phyloP scores from a whole-genome alignment of 2,329 filamentous ascomycete genomes.

The Pseudogymnoascus destructans region DNA sequence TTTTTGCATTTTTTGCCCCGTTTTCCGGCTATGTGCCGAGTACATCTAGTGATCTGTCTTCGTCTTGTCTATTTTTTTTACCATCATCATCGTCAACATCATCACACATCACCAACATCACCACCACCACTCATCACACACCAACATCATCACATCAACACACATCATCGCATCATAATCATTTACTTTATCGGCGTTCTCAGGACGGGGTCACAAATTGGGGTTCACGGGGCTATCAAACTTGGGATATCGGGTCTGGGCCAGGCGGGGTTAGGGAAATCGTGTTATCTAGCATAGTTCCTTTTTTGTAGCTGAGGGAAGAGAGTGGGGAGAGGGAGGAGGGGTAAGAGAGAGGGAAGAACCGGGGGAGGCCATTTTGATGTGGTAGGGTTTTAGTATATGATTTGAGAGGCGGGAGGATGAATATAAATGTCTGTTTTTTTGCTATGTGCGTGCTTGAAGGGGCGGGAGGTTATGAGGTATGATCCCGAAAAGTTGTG shows the following conservation, averaged over 20 bases:
- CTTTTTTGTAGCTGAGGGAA: background rate
- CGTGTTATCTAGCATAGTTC: background rate
- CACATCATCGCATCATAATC: background rate
- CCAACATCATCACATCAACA: background rate
- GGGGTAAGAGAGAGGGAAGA: background rate
- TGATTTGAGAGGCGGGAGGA: background rate
- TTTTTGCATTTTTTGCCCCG: background rate
- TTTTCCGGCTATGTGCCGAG: background rate
- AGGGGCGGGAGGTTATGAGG: background rate
- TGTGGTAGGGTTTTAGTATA: background rate
- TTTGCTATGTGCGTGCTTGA: background rate
- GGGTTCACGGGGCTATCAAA: background rate
- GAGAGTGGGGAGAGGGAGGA: background rate
- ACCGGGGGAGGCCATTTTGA: background rate
- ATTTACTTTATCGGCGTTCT: background rate
- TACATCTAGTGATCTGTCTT: background rate
- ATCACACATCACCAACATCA: background rate
- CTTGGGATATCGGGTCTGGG: background rate
- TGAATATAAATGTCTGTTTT: constrained; percentile 1
- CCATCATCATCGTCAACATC: background rate
- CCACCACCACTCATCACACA: background rate
- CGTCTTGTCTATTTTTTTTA: background rate
- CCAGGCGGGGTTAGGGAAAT: background rate
- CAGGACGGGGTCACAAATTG: background rate
- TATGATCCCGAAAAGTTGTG: background rate